Percentiles rank a stretch among this genome's conserved stretches.
These are phyloP conservation scores for Penstemon newberryi DNA, from an alignment of 257 asterid genomes.

Conservation along the genomic window DNA sequence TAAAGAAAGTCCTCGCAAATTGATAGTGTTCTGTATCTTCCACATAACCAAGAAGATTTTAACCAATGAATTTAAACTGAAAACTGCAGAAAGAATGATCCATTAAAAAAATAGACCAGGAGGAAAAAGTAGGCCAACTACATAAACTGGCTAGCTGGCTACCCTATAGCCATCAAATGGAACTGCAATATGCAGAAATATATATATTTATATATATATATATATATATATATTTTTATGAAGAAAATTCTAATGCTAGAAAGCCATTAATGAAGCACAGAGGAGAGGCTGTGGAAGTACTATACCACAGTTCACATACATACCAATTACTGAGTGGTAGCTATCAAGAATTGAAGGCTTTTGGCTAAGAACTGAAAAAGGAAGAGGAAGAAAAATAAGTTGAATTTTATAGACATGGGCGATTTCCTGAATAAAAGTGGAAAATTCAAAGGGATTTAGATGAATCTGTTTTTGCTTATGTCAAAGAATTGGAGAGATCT, in stretches of 20 bases:
- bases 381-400: slow-evolving; percentile 16
- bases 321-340: slow-evolving; percentile 28
- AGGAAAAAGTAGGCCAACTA: slow-evolving; percentile 13
- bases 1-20: too few relatives aligned
- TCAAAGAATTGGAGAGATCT: slow-evolving; percentile 61
- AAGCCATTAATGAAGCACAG: slow-evolving; percentile 30
- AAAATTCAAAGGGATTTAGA: slow-evolving; percentile 13
- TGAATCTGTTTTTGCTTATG: slow-evolving; percentile 50
- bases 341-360: slow-evolving; percentile 33
- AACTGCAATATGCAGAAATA: not conserved
- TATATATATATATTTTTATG: not conserved
- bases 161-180: not conserved
- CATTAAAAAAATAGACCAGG: too few relatives aligned
- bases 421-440: slow-evolving; percentile 12
- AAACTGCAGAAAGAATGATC: not conserved
- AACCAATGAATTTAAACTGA: not conserved
- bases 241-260: slow-evolving; percentile 21
- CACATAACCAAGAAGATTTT: not conserved
- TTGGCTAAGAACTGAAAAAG: slow-evolving; percentile 16
- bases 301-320: slow-evolving; percentile 13
- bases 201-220: not conserved
- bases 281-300: slow-evolving; percentile 23
- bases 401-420: slow-evolving; percentile 27
- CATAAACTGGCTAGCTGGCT: not conserved
- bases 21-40: too few relatives aligned